phyloP scores from a whole-genome alignment of 768 basidiomycete species.

The Suillus tomentosus region DNA sequence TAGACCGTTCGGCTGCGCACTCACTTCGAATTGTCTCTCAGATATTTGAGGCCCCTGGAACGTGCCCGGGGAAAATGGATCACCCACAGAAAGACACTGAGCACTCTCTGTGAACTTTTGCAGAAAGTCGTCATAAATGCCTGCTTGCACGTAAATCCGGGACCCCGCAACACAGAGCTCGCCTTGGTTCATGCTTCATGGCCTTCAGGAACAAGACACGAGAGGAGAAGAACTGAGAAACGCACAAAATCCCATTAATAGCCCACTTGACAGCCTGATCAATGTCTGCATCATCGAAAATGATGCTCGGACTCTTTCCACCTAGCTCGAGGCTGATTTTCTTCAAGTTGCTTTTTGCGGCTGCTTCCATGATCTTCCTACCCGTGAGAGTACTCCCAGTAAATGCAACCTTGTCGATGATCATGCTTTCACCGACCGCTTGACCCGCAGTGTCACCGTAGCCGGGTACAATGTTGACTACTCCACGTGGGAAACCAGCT shows the following conservation, averaged over 20 bases:
- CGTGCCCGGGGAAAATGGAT: conserved; percentile 61
- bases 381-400: conserved; percentile 85
- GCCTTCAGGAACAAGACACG: neutral
- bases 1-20: conserved; percentile 24
- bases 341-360: conserved; percentile 83
- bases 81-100: conserved; percentile 62
- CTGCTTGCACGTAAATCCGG: conserved; percentile 78
- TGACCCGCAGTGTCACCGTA: conserved; percentile 71
- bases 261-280: conserved; percentile 70
- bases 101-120: conserved; percentile 56
- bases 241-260: conserved; percentile 72
- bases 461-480: conserved; percentile 76
- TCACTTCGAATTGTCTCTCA: conserved; percentile 68
- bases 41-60: conserved; percentile 83
- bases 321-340: conserved; percentile 62
- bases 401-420: conserved; percentile 78
- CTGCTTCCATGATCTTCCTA: conserved; percentile 76
- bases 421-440: conserved; percentile 67
- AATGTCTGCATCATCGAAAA: conserved; percentile 51
- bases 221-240: conserved; percentile 11
- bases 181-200: conserved; percentile 67
- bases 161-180: conserved; percentile 83
- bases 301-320: conserved; percentile 50
- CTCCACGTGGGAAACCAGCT: conserved; percentile 78
- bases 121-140: conserved; percentile 80